Evolutionary conservation across 495 filamentous ascomycete genomes (phyloP).

Genomic region (Cryomyces antarcticus): DNA sequence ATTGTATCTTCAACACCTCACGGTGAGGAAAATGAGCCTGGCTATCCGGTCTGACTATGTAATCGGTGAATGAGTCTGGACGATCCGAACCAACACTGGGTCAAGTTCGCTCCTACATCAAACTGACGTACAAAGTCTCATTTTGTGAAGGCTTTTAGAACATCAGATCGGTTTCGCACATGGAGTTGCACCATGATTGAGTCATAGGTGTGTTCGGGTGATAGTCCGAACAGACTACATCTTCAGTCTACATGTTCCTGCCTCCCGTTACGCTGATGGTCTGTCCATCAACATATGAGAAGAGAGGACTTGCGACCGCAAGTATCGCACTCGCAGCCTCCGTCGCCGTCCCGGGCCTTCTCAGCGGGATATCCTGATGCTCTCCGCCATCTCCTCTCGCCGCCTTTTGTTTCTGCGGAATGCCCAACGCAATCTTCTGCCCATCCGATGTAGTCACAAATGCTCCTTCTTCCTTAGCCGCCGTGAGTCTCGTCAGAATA

Average conservation of each 20-base stretch:
- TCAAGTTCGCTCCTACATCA: too few species aligned
- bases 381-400: constrained; percentile 16
- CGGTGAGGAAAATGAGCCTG: too few species aligned
- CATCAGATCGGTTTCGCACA: too few species aligned
- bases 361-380: constrained; percentile 50
- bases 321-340: constrained; percentile 65
- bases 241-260: constrained; percentile 43
- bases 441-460: constrained; percentile 59
- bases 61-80: too few species aligned
- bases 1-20: too few species aligned
- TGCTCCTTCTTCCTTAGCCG: constrained; percentile 58
- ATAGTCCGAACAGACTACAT: too few species aligned
- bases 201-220: too few species aligned
- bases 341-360: constrained; percentile 51
- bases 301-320: constrained; percentile 59
- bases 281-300: constrained; percentile 67
- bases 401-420: constrained; percentile 37
- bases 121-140: too few species aligned
- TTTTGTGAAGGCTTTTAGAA: too few species aligned
- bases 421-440: constrained; percentile 56
- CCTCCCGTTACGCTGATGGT: constrained; percentile 71
- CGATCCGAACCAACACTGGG: too few species aligned
- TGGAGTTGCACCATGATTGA: too few species aligned
- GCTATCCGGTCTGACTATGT: too few species aligned
- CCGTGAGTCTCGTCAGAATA: constrained; percentile 59